These are phyloP conservation scores for Allium sativum DNA, from an alignment of 106 monocot genomes.

Conservation along the genomic window DNA sequence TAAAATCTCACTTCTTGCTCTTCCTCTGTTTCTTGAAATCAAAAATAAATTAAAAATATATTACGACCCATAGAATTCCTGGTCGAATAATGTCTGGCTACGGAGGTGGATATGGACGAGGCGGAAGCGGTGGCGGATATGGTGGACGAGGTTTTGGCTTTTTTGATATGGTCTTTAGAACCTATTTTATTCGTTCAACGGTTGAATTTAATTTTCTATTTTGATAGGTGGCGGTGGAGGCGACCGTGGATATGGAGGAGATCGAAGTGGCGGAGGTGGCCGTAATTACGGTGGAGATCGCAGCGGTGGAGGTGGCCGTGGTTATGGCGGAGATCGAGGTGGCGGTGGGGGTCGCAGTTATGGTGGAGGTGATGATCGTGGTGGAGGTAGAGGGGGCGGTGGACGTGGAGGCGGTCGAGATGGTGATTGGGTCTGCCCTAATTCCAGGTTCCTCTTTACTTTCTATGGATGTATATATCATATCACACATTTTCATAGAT, in stretches of 20 bases:
- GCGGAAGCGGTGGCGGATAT: slow-evolving; percentile 33
- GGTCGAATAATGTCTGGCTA: slow-evolving; percentile 38
- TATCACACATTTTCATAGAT: not conserved
- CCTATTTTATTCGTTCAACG: not conserved
- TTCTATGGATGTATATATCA: not conserved
- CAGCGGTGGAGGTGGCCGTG: slow-evolving; percentile 24
- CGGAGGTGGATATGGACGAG: slow-evolving; percentile 14
- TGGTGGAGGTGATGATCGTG: slow-evolving; percentile 21
- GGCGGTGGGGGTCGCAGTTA: slow-evolving; percentile 34
- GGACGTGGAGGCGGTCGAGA: slow-evolving; percentile 63
- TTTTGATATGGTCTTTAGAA: not conserved
- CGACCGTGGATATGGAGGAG: slow-evolving; percentile 18
- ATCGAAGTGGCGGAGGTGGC: slow-evolving; percentile 15
- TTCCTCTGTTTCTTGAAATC: not conserved
- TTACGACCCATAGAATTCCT: not conserved
- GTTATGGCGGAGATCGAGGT: slow-evolving; percentile 26
- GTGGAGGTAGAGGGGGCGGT: slow-evolving; percentile 17
- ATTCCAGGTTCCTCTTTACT: slow-evolving; percentile 42
- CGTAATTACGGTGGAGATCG: slow-evolving; percentile 42
- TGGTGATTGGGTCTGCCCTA: slow-evolving; percentile 93
- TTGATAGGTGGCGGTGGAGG: slow-evolving; percentile 31
- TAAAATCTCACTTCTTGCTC: not conserved
- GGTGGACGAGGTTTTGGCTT: slow-evolving; percentile 33
- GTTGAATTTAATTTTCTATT: not conserved
- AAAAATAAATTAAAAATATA: no score